These are phyloP conservation scores for Suillus decipiens DNA, from an alignment of 768 basidiomycete genomes.

Conservation along the genomic window DNA sequence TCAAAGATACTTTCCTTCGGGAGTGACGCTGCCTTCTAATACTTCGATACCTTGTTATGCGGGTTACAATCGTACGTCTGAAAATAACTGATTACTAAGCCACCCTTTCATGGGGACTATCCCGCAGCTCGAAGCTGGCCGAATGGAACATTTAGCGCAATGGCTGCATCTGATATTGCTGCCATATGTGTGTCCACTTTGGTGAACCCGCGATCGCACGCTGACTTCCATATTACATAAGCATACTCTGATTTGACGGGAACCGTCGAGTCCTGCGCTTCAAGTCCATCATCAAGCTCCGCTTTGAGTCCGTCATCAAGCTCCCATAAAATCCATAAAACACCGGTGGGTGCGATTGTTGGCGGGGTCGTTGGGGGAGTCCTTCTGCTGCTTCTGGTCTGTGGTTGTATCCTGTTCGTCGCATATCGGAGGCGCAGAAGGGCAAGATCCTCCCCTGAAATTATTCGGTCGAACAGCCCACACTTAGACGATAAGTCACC, in stretches of 20 bases:
- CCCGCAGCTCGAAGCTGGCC: conserved; percentile 24
- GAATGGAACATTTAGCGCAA: conserved; percentile 19
- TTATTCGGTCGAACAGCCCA: background rate
- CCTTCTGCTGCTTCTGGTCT: conserved; percentile 17
- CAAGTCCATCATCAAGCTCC: background rate
- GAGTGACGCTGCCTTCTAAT: conserved; percentile 8
- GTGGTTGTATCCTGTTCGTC: conserved; percentile 14
- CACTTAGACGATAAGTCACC: background rate
- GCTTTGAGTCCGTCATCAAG: background rate
- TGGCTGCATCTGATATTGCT: conserved; percentile 18
- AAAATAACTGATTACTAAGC: background rate
- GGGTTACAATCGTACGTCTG: conserved; percentile 23
- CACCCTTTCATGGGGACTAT: conserved; percentile 5
- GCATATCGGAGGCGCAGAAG: conserved; percentile 17
- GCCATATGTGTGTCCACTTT: conserved; percentile 16
- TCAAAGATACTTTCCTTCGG: conserved; percentile 26
- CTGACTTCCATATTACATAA: conserved; percentile 9
- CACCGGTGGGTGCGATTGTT: conserved; percentile 19
- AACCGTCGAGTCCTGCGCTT: conserved; percentile 11
- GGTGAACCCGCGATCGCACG: background rate
- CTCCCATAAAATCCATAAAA: conserved; percentile 11
- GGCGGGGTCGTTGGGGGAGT: conserved; percentile 27
- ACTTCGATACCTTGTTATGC: conserved; percentile 29
- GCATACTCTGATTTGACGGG: conserved; percentile 24
- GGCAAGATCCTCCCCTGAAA: background rate